phyloP scores from a whole-genome alignment of 148 eudicot species.

The Rhododendron vialii region DNA sequence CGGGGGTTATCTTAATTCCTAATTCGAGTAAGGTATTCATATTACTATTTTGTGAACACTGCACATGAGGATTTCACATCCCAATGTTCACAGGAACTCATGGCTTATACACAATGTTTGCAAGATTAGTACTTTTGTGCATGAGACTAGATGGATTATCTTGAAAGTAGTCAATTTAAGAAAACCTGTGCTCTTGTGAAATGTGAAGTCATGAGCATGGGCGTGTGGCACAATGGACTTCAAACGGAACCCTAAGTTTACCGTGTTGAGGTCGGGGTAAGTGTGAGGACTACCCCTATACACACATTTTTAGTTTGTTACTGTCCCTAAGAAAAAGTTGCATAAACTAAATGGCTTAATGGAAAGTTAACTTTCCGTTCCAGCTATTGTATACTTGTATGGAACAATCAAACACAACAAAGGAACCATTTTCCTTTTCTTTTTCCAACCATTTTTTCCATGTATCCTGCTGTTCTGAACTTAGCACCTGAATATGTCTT shows the following conservation, averaged over 20 bases:
- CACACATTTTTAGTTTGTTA: neutral
- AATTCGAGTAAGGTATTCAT: too few species aligned
- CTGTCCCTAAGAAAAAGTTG: neutral
- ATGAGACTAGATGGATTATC: too few species aligned
- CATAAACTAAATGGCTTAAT: neutral
- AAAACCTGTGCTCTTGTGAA: neutral
- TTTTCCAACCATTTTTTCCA: neutral
- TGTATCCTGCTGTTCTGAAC: neutral
- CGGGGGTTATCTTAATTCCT: too few species aligned
- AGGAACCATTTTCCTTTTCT: neutral
- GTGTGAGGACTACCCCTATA: neutral
- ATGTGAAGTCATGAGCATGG: neutral
- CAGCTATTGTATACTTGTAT: conserved; percentile 5
- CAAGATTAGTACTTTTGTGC: too few species aligned
- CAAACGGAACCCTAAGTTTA: neutral
- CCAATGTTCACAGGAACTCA: too few species aligned
- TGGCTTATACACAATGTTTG: too few species aligned
- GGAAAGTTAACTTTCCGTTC: neutral
- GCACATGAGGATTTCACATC: too few species aligned
- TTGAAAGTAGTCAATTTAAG: too few species aligned
- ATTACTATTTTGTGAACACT: too few species aligned
- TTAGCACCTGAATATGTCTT: neutral
- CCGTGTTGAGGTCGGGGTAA: neutral
- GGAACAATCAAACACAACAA: neutral
- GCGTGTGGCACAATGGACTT: neutral